These are phyloP conservation scores for Amanita molliuscula DNA, from an alignment of 768 basidiomycete genomes.

Conservation along the genomic window DNA sequence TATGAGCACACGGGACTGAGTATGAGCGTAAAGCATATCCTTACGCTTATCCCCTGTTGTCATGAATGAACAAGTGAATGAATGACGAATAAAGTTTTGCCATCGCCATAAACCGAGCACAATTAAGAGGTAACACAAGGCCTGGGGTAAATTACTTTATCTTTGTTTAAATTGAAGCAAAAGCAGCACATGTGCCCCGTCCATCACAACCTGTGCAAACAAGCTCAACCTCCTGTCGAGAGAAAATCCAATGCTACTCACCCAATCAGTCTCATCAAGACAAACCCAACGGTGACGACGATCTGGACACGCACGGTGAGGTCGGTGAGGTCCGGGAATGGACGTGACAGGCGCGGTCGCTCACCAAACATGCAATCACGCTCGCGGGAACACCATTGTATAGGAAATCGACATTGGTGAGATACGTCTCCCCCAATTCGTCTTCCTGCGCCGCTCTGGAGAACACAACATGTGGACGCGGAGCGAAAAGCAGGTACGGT, in stretches of 20 bases:
- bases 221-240: background rate
- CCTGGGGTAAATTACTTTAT: too few relatives aligned
- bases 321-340: background rate
- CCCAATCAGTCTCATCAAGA: conserved; percentile 66
- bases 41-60: too few relatives aligned
- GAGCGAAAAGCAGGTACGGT: background rate
- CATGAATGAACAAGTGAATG: too few relatives aligned
- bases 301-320: conserved; percentile 34
- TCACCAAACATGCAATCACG: conserved; percentile 73
- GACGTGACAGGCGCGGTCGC: conserved; percentile 10
- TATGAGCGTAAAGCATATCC: too few relatives aligned
- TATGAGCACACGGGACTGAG: too few relatives aligned
- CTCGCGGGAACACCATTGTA: conserved; percentile 95
- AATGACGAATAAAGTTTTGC: too few relatives aligned
- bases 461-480: background rate
- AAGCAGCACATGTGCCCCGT: background rate
- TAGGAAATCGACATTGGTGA: conserved; percentile 79
- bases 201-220: background rate
- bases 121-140: background rate
- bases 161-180: too few relatives aligned
- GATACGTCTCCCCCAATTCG: conserved; percentile 84
- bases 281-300: conserved; percentile 77
- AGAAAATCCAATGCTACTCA: conserved; percentile 25
- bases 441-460: conserved; percentile 84
- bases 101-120: background rate